Conservation (phyloP, 805 yeast genomes). For the Suhomyces faveliae region DNA sequence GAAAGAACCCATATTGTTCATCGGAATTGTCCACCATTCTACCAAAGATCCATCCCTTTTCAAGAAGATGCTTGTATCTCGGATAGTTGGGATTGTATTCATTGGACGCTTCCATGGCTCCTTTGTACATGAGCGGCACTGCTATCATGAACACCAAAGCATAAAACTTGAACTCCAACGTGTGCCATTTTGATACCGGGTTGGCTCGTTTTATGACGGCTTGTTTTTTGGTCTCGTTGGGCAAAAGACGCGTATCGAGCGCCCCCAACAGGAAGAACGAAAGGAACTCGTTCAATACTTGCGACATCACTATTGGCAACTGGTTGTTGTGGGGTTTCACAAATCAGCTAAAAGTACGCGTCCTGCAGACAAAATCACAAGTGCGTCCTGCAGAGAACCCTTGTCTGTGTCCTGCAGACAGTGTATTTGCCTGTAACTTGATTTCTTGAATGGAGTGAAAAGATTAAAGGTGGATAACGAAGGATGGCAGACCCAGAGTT, state of each 20-base stretch:
- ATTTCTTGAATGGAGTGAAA: not conserved
- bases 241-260: slow-evolving; percentile 49
- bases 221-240: slow-evolving; percentile 35
- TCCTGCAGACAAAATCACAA: not conserved
- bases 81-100: slow-evolving; percentile 73
- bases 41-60: slow-evolving; percentile 88
- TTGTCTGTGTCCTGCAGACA: not conserved
- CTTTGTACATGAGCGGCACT: slow-evolving; percentile 79
- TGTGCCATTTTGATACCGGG: slow-evolving; percentile 64
- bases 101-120: slow-evolving; percentile 79
- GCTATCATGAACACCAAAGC: slow-evolving; percentile 58
- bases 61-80: slow-evolving; percentile 56
- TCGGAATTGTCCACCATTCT: slow-evolving; percentile 92
- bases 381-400: not conserved
- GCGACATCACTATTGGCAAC: not conserved
- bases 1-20: slow-evolving; percentile 80
- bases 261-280: slow-evolving; percentile 50
- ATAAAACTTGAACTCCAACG: slow-evolving; percentile 74
- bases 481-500: slow-evolving; percentile 20
- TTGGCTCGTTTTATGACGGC: slow-evolving; percentile 29
- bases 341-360: no score
- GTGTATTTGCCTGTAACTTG: no score
- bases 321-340: no score
- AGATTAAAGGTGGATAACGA: not conserved
- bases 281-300: slow-evolving; percentile 18